Base-by-base conservation (phyloP, 306 rosid genomes). In the Cicer arietinum region DNA sequence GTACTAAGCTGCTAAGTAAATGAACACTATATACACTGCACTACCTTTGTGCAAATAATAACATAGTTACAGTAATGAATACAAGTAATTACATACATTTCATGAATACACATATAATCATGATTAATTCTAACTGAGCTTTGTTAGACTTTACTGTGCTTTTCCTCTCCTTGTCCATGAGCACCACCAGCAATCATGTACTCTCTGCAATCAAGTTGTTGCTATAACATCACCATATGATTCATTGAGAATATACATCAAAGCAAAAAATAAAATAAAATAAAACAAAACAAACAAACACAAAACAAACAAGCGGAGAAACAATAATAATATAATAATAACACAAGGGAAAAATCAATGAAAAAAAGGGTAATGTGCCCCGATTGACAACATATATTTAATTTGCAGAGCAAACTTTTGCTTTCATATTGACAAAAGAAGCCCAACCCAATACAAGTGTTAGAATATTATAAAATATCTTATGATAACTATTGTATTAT, bases 171-270 rank as follows among this genome's bases (percentile, higher is more conserved):
- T 62, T 79, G 79, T 42, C 72, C 88, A 44, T 37, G 67, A 48
- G 79, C 88, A 11, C 69, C 89, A 46, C 89, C 80, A 42, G 80
- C 80, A 75, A 83, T 80, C 76, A 85, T 64, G 77, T 75, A 81
- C 79, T 91, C 92, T 83, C 97, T 91, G 94, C 22, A 46, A 74
- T 63, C 20, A 53, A 14, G 30, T 64, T 39, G 14, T 78, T 58
- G 1, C 17, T 47, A 65, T 35, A 53, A 66, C 43, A 67, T 58
- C 46, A 59, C 43, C 50, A 63, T 53, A 10, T 44, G 50, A 64
- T 63, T 63, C 78, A 53, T 70, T 56, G 52, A 10, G 44, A 10
- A 30, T 30, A 71, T 44, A 62, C 75, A 59, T 20, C 42, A 75
- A 69, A 61, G 52, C 41, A 9, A 39, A 4, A 47, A 17, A 84